phyloP scores from a whole-genome alignment of 441 rosid species.

The Populus hybrid region DNA sequence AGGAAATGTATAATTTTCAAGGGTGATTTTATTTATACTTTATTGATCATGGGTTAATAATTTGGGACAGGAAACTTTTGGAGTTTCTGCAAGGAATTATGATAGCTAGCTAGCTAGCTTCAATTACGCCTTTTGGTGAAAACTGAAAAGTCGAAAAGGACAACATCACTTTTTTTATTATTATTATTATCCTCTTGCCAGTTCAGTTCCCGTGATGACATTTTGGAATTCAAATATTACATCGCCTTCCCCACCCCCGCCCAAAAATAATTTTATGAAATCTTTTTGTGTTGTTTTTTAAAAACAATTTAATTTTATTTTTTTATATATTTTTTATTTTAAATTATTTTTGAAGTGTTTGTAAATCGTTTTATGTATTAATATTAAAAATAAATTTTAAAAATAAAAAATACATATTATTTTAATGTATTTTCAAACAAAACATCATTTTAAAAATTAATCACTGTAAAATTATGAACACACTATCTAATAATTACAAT shows the following conservation, averaged over 20 bases:
- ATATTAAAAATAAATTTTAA: too few relatives aligned
- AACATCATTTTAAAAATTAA: too few relatives aligned
- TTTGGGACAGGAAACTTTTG: background rate
- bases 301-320: too few relatives aligned
- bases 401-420: too few relatives aligned
- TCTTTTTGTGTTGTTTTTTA: too few relatives aligned
- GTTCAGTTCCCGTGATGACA: background rate
- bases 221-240: background rate
- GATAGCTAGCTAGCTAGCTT: background rate
- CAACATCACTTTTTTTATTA: background rate
- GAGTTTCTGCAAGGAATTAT: background rate
- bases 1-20: too few relatives aligned
- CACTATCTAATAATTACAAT: too few relatives aligned
- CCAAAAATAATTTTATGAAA: background rate
- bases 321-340: too few relatives aligned
- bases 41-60: background rate
- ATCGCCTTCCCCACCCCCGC: background rate
- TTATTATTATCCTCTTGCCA: too few relatives aligned
- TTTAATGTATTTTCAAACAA: too few relatives aligned
- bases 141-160: background rate
- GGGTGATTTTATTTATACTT: background rate
- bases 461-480: accelerated
- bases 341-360: too few relatives aligned
- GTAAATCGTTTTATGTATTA: too few relatives aligned
- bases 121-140: background rate